Conservation (phyloP, 345 rosid genomes). For the Dovyalis caffra region DNA sequence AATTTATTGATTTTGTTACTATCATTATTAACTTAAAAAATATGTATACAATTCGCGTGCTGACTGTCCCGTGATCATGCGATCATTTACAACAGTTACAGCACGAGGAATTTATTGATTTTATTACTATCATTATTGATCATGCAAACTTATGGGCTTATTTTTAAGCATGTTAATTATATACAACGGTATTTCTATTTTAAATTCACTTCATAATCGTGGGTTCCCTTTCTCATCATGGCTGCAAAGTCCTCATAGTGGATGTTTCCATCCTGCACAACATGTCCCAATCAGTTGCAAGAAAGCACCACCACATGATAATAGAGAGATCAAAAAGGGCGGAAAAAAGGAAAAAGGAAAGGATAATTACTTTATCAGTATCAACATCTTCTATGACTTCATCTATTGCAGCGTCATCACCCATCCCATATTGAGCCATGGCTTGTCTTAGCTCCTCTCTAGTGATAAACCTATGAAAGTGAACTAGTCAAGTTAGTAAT, state of each 20-base stretch:
- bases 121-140: too few relatives aligned
- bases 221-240: conserved; percentile 39
- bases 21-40: too few relatives aligned
- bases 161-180: background rate
- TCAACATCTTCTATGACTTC: conserved; percentile 32
- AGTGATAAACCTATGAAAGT: conserved; percentile 23
- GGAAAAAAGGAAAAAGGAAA: too few relatives aligned
- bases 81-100: too few relatives aligned
- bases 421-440: conserved; percentile 31
- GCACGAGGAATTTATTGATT: too few relatives aligned
- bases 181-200: background rate
- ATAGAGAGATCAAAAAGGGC: background rate
- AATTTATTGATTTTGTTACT: too few relatives aligned
- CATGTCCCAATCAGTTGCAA: background rate
- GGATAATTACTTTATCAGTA: conserved; percentile 23
- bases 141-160: background rate
- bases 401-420: conserved; percentile 29
- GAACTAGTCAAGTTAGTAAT: too few relatives aligned
- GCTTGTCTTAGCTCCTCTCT: conserved; percentile 33
- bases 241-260: conserved; percentile 39
- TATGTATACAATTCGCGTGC: too few relatives aligned
- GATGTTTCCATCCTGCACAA: conserved; percentile 39
- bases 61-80: too few relatives aligned
- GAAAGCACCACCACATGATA: background rate
- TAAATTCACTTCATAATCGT: background rate